Evolutionary conservation across 208 protist genomes (phyloP).

Genomic region (Endotrypanum monterogeii): DNA sequence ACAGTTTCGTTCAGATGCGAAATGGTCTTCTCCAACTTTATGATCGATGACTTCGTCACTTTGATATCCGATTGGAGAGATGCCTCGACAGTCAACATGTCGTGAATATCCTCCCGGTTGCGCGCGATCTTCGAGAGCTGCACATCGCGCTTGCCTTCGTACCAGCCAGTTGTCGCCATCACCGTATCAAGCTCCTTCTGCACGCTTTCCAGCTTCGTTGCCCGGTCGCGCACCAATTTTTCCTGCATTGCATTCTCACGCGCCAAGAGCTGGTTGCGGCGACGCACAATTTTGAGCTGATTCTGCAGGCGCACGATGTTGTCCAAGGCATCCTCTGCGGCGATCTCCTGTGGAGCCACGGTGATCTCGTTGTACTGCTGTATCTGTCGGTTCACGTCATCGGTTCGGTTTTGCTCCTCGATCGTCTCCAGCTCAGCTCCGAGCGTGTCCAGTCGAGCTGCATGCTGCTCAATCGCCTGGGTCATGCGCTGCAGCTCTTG

Average conservation of each 20-base stretch:
- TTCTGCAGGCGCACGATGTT: constrained; percentile 85
- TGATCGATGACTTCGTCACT: constrained; percentile 47
- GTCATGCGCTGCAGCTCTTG: constrained; percentile 68
- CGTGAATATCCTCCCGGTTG: constrained; percentile 43
- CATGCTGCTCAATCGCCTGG: constrained; percentile 57
- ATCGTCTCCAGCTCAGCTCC: constrained; percentile 44
- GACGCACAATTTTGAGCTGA: constrained; percentile 79
- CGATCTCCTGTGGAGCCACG: constrained; percentile 52
- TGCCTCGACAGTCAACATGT: constrained; percentile 68
- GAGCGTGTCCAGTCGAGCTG: constrained; percentile 51
- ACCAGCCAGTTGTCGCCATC: constrained; percentile 71
- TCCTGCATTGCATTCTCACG: constrained; percentile 74
- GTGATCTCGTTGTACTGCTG: constrained; percentile 54
- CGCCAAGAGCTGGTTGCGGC: constrained; percentile 76
- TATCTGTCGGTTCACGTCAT: constrained; percentile 70
- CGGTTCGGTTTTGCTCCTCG: constrained; percentile 71
- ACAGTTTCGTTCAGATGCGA: constrained; percentile 49
- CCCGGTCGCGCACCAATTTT: constrained; percentile 57
- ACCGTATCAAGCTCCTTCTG: constrained; percentile 50
- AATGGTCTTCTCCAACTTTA: constrained; percentile 71
- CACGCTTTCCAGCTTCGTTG: constrained; percentile 50
- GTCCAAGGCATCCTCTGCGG: constrained; percentile 86
- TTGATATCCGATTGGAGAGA: constrained; percentile 67
- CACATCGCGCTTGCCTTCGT: constrained; percentile 47
- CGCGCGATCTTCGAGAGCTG: constrained; percentile 38